Percentiles rank a stretch among this genome's conserved stretches.
These are phyloP conservation scores for Juncus effusus DNA, from an alignment of 176 grass and related monocot species.

Conservation along the genomic window DNA sequence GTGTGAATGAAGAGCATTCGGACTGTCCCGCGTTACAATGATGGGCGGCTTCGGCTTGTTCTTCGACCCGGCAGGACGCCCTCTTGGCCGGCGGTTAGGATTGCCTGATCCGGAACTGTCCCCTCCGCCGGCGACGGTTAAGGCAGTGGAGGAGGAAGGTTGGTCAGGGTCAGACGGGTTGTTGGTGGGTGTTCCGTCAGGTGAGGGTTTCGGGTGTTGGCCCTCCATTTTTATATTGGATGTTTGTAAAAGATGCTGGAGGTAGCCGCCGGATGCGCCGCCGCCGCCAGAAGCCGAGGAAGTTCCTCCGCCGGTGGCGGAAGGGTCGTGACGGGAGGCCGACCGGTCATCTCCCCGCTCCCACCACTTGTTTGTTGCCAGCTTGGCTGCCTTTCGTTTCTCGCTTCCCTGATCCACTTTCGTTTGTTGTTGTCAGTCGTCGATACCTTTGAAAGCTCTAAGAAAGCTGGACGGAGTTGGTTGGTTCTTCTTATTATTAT, in stretches of 20 bases:
- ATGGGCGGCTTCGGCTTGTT: slow-evolving; percentile 95
- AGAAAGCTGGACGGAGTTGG: not conserved
- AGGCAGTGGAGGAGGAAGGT: slow-evolving; percentile 69
- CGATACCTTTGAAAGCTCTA: not conserved
- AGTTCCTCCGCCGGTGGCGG: slow-evolving; percentile 21
- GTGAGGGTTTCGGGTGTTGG: slow-evolving; percentile 43
- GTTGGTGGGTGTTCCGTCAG: slow-evolving; percentile 41
- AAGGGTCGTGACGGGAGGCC: slow-evolving; percentile 62
- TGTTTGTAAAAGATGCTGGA: slow-evolving; percentile 72
- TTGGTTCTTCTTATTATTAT: slow-evolving; percentile 15
- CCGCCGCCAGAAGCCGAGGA: slow-evolving; percentile 26
- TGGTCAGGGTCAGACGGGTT: slow-evolving; percentile 40
- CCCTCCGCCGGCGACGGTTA: slow-evolving; percentile 30
- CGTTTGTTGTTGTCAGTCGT: not conserved
- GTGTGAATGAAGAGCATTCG: slow-evolving; percentile 92
- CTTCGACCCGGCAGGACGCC: slow-evolving; percentile 75
- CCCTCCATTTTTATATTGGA: slow-evolving; percentile 66
- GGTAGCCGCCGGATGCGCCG: slow-evolving; percentile 47
- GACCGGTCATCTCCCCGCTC: slow-evolving; percentile 62
- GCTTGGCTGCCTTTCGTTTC: slow-evolving; percentile 32
- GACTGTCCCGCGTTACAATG: slow-evolving; percentile 89
- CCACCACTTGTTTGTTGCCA: slow-evolving; percentile 99
- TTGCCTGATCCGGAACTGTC: slow-evolving; percentile 41
- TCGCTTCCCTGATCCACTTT: slow-evolving; percentile 7
- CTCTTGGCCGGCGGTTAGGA: slow-evolving; percentile 65